phyloP scores from a whole-genome alignment of 305 asterid species.

The Fraxinus albicans region DNA sequence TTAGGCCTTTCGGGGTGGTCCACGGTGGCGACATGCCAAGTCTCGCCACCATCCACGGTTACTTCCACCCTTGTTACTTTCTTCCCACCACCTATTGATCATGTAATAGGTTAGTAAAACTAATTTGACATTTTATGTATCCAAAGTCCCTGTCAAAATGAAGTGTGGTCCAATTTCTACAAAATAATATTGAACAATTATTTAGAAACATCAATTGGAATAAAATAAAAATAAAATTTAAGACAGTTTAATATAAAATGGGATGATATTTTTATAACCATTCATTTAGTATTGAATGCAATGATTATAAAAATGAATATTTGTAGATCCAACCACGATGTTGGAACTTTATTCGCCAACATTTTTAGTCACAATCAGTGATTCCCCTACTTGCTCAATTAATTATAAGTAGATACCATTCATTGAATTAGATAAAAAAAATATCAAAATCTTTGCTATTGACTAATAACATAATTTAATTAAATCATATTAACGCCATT shows the following conservation, averaged over 20 bases:
- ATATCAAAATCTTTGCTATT: not conserved
- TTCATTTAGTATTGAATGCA: not conserved
- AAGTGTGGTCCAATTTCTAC: not conserved
- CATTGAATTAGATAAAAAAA: not conserved
- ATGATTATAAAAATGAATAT: not conserved
- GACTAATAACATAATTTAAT: not conserved
- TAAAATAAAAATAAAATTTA: no score
- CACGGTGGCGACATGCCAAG: slow-evolving; percentile 58
- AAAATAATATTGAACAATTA: not conserved
- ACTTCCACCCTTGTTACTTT: slow-evolving; percentile 92
- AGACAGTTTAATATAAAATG: not conserved
- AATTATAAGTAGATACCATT: not conserved
- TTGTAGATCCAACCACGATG: slow-evolving; percentile 30
- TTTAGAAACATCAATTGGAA: not conserved
- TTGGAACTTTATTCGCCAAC: slow-evolving; percentile 37
- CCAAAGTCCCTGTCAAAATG: not conserved
- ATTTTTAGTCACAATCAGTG: slow-evolving; percentile 7
- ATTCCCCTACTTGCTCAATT: slow-evolving; percentile 5
- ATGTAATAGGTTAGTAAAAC: not conserved
- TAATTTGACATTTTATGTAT: not conserved
- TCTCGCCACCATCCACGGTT: slow-evolving; percentile 83
- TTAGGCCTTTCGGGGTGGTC: slow-evolving; percentile 72
- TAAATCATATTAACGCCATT: not conserved
- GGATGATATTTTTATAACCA: not conserved
- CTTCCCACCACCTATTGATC: slow-evolving; percentile 75